Base-by-base conservation (phyloP, 108 stramenopile genomes). In the Stephanodiscus triporus region DNA sequence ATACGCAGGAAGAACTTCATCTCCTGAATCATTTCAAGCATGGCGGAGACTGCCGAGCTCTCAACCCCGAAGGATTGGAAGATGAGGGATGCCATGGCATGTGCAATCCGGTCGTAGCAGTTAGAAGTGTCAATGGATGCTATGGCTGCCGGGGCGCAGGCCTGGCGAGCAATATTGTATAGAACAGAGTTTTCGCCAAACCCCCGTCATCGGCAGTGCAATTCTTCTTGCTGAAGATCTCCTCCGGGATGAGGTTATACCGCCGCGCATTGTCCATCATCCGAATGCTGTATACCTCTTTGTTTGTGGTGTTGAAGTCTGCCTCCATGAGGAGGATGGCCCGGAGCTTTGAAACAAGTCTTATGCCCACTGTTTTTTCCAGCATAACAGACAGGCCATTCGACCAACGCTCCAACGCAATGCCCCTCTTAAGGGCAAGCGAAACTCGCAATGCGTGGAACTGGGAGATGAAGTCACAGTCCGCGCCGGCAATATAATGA, bases 271-370 rank as follows among this genome's bases (percentile, higher is more conserved):
- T 61, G 9, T 51, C 16, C 32, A 72, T 2, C 60, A 62, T 62
- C 34, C 70, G 37, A 5, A 27, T 17, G 4, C 70, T 48, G 43
- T 30, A 62, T 2, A 72, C 50, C 2, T 27, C 27, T 47, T 72
- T 72, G 29, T 62, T 61, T 0, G 7, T 23, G 1, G 19, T 0
- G 60, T 72, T 72, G 27, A 72, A 72, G 29, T 72, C 70, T 9
- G 59, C 59, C 32, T 72, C 70, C 70, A 72, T 62, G 3, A 72
- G 17, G 0, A 72, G 56, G 34, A 72, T 72, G 0, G 70, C 59
- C 23, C 32, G 30, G 16, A 72, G 17, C 61, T 72, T 72, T 1
- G 30, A 22, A 9, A 72, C 34, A 9, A 63, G 30, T 11, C 9
- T 2, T 5, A 26, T 5, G 6, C 56, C 56, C 30, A 57, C 30